Base-by-base conservation (phyloP, 345 rosid species). In the Linum lewisii region DNA sequence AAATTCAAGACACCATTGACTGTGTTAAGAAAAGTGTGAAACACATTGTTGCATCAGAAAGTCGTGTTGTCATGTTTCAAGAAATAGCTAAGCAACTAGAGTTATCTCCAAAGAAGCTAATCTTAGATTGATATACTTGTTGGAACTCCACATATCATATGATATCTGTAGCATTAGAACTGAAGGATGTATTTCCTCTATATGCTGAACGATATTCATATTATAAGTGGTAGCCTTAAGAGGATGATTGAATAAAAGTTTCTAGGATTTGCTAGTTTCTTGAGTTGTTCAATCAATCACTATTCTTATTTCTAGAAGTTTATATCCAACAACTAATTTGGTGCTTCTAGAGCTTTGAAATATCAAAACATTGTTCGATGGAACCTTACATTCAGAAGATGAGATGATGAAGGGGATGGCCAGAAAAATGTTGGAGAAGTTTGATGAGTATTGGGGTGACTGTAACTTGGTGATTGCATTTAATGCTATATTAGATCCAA, bases 321-420 rank as follows among this genome's bases (percentile, higher is more conserved):
- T 55, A 36, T 49, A 63, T 65, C 66, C 70, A 15, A 63, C 80
- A 11, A 61, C 69, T 59, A 66, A 66, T 63, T 66, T 76, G 59
- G 72, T 59, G 55, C 66, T 70, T 53, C 66, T 34, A 50, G 60
- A 54, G 2, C 54, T 64, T 18, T 57, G 66, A 66, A 63, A 63
- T 26, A 68, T 72, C 42, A 54, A 68, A 20, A 70, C 22, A 54
- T 49, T 58, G 24, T 26, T 42, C 14, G 67, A 75, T 25, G 58
- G 50, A 49, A 60, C 62, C 50, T 61, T 52, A 21, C 71, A 61
- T 26, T 66, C 69, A 22, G 66, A 65, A 56, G 55, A 63, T 52
- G 63, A 6, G 10, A 34, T 64, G 45, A 64, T 75, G 68, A 71
- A 63, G 21, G 9, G 3, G 32, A 51, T 69, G 74, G 66, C 66